Percentiles rank a stretch among this genome's conserved stretches.
These are phyloP conservation scores for Xylaria castorea DNA, from an alignment of 495 filamentous ascomycete species.

Conservation along the genomic window DNA sequence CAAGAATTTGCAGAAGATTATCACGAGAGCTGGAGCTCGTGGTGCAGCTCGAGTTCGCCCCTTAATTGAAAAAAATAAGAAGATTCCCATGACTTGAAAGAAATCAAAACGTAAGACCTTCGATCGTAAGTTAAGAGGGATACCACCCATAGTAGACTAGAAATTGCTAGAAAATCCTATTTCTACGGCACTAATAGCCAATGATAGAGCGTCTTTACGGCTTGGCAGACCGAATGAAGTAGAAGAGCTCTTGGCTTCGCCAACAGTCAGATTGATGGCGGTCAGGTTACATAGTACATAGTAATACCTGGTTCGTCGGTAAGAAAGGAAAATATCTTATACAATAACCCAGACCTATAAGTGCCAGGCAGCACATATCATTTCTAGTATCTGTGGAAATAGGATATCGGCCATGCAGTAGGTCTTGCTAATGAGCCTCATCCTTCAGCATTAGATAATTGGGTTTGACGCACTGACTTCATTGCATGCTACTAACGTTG, in stretches of 20 bases:
- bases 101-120: neutral
- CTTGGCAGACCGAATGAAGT: slow-evolving; percentile 14
- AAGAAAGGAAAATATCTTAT: neutral
- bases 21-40: neutral
- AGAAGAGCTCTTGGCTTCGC: neutral
- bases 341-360: too few relatives aligned
- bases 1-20: neutral
- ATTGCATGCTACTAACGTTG: neutral
- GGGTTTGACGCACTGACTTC: neutral
- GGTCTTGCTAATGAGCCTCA: neutral
- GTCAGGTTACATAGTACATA: too few relatives aligned
- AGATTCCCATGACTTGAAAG: neutral
- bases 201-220: neutral
- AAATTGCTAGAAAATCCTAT: neutral
- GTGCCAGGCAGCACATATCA: neutral
- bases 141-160: neutral
- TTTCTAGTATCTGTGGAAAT: neutral
- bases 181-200: neutral
- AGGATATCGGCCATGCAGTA: neutral
- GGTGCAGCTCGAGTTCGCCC: neutral
- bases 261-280: neutral
- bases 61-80: neutral
- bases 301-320: neutral
- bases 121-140: neutral
- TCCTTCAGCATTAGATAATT: neutral